phyloP scores from a whole-genome alignment of 345 rosid species.

The Heritiera fomes region DNA sequence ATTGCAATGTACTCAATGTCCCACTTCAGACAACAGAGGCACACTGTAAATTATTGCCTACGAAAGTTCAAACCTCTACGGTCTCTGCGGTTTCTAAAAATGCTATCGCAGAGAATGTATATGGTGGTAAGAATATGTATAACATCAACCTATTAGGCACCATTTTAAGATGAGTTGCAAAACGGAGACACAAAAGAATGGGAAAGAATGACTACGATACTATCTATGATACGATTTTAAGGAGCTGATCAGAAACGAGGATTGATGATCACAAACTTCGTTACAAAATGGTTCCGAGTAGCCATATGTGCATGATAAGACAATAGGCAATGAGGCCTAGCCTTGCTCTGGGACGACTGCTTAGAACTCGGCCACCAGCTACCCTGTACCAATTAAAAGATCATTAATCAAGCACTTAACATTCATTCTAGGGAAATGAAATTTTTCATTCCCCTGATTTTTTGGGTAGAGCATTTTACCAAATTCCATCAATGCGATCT shows the following conservation, averaged over 20 bases:
- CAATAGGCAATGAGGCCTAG: slow-evolving; percentile 73
- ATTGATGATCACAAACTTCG: not conserved
- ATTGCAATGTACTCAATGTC: not conserved
- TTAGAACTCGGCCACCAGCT: slow-evolving; percentile 71
- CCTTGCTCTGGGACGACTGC: slow-evolving; percentile 84
- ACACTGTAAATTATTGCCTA: not conserved
- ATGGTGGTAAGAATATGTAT: slow-evolving; percentile 20
- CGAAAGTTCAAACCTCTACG: slow-evolving; percentile 5
- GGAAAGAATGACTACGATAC: slow-evolving; percentile 11
- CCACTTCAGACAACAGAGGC: not conserved
- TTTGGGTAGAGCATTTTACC: slow-evolving; percentile 44
- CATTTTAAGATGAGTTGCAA: not conserved
- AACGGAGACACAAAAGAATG: not conserved
- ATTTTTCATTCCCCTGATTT: not conserved
- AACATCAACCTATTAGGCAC: not conserved
- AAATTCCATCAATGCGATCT: slow-evolving; percentile 85
- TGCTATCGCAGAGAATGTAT: slow-evolving; percentile 1
- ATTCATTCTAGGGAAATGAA: not conserved
- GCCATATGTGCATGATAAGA: slow-evolving; percentile 78
- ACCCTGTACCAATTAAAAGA: slow-evolving; percentile 53
- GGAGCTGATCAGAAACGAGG: not conserved
- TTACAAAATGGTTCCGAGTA: slow-evolving; percentile 72
- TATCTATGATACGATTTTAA: slow-evolving; percentile 38
- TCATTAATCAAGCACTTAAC: not conserved
- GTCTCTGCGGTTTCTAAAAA: slow-evolving; percentile 43